Evolutionary conservation across 2,329 filamentous ascomycete species (phyloP).

Genomic region (Ophiostoma quercus): DNA sequence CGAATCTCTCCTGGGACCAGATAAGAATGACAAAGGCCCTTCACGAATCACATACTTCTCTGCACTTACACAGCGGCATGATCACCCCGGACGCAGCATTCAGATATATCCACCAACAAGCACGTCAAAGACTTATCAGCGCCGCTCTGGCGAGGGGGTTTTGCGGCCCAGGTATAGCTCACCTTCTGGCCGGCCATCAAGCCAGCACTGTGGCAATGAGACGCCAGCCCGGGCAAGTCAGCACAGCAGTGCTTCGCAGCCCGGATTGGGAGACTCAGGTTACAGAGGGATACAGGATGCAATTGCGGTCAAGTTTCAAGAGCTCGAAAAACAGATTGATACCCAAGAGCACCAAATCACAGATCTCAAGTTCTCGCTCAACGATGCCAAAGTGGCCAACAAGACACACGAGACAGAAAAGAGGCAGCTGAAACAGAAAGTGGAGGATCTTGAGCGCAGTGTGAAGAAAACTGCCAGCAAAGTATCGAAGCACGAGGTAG

Average conservation of each 20-base stretch:
- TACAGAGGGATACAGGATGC: constrained; percentile 22
- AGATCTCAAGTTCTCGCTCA: constrained; percentile 23
- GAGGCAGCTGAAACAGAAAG: constrained; percentile 22
- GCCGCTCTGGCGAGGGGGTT: neutral
- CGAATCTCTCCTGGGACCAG: neutral
- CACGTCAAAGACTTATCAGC: neutral
- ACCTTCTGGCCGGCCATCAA: neutral
- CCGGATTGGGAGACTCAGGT: neutral
- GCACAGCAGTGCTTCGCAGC: neutral
- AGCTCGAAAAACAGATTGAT: constrained; percentile 20
- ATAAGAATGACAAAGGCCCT: neutral
- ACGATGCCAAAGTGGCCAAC: constrained; percentile 19
- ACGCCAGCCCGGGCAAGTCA: neutral
- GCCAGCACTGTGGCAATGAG: constrained; percentile 8
- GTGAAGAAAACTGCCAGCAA: constrained; percentile 32
- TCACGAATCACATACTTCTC: constrained; percentile 22
- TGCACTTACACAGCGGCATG: constrained; percentile 19
- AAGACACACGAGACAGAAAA: constrained; percentile 23
- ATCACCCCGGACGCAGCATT: neutral
- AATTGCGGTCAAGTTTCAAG: constrained; percentile 21
- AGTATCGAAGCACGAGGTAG: constrained; percentile 33
- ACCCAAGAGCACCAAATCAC: constrained; percentile 22
- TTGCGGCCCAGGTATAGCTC: neutral
- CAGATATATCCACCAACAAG: neutral
- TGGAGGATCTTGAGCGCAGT: constrained; percentile 29